Evolutionary conservation across 805 yeast species (phyloP).

Genomic region (Saccharomycopsis lassenensis): DNA sequence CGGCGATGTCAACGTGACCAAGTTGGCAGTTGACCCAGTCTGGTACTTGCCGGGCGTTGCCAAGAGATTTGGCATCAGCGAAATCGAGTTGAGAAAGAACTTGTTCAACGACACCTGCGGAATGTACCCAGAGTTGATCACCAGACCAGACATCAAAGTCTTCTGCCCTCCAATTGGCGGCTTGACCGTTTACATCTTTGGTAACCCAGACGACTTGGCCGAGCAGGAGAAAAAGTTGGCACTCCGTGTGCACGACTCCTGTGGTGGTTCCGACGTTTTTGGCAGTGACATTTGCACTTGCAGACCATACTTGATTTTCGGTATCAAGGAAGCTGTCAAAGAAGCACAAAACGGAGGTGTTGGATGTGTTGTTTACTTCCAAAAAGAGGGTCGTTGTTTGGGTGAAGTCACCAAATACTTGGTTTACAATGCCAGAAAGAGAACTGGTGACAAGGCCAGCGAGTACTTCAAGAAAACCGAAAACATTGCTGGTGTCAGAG

Average conservation of each 20-base stretch:
- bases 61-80: constrained; percentile 46
- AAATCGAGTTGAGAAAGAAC: constrained; percentile 44
- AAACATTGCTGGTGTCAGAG: constrained; percentile 63
- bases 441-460: constrained; percentile 59
- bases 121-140: constrained; percentile 57
- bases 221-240: constrained; percentile 42
- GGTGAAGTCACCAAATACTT: constrained; percentile 64
- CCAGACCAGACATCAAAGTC: constrained; percentile 56
- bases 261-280: constrained; percentile 62
- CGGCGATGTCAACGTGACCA: constrained; percentile 54
- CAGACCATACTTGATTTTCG: constrained; percentile 56
- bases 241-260: constrained; percentile 55
- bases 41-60: constrained; percentile 67
- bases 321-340: constrained; percentile 56
- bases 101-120: constrained; percentile 62
- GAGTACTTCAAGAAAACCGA: constrained; percentile 61
- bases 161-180: constrained; percentile 66
- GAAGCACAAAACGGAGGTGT: constrained; percentile 59
- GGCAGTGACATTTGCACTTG: constrained; percentile 62
- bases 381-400: constrained; percentile 60
- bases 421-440: constrained; percentile 61
- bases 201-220: constrained; percentile 44
- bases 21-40: constrained; percentile 60
- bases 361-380: constrained; percentile 53
- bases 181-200: constrained; percentile 53